Percentiles rank a stretch among this genome's conserved stretches.
Evolutionary conservation across 2,329 filamentous ascomycete genomes (phyloP).

Genomic region (Diaporthe eres): DNA sequence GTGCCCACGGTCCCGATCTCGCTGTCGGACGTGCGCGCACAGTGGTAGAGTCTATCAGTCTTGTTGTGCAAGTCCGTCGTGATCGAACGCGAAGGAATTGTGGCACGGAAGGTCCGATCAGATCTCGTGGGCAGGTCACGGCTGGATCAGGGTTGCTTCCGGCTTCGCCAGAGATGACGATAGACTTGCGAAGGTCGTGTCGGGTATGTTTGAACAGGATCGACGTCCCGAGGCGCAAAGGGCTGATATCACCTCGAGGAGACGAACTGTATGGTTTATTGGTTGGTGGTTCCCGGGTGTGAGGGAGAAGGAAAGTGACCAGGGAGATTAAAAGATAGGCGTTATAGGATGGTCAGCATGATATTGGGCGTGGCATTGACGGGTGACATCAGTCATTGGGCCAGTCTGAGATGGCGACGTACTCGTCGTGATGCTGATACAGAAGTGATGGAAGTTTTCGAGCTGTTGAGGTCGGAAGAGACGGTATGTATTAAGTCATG

Average conservation of each 20-base stretch:
- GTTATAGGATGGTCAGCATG: slow-evolving; percentile 40
- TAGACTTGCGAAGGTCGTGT: neutral
- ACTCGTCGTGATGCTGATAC: slow-evolving; percentile 14
- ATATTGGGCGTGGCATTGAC: slow-evolving; percentile 35
- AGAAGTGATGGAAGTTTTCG: slow-evolving; percentile 12
- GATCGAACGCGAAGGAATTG: neutral
- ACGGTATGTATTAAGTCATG: neutral
- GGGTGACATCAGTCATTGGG: slow-evolving; percentile 37
- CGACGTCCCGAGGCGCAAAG: slow-evolving; percentile 6
- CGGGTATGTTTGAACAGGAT: slow-evolving; percentile 7
- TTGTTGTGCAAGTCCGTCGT: neutral
- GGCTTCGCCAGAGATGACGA: neutral
- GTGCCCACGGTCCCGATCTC: neutral
- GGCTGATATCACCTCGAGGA: slow-evolving; percentile 17
- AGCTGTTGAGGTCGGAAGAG: slow-evolving; percentile 18
- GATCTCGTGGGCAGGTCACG: neutral
- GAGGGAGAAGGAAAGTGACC: slow-evolving; percentile 15
- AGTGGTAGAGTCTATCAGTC: neutral
- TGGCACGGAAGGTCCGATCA: neutral
- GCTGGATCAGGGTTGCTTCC: neutral
- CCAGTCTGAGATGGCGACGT: slow-evolving; percentile 15
- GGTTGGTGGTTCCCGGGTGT: neutral
- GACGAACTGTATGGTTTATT: neutral
- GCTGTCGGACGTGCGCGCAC: neutral
- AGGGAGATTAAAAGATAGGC: slow-evolving; percentile 27